Evolutionary conservation across 495 filamentous ascomycete species (phyloP), one percentile per base, ranked within the genome.

Genomic region (Xylaria castorea): DNA sequence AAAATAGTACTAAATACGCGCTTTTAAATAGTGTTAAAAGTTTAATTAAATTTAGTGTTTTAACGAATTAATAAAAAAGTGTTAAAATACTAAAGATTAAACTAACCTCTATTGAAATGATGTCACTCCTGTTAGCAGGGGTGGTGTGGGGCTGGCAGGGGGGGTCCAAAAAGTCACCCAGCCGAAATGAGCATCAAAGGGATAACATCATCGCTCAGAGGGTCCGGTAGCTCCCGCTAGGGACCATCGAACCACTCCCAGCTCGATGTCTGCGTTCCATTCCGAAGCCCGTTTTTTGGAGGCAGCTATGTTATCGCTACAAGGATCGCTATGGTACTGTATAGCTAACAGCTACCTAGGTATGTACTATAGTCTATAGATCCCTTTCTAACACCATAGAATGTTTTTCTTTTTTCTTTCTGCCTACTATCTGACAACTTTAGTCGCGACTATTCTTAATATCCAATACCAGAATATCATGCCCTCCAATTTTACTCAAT

Each of bases 391-490:
- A 34, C 30, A 20, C 2, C 7, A 12, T 14, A 12, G 9, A 53
- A 1, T 51, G 51, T 22, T 18, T 16, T 16, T 70, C 22, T 36
- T 20, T 36, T 36, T 20, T 44, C 11, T 57, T 48, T 66, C n/a
- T 30, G 34, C 18, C 25, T 20, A 46, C 14, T 14, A 68, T 30
- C 16, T 25, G 14, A 9, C 30, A 18, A 27, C 27, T 57, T 73
- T 30, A 78, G 68, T 75, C 77, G 51, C 94, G 87, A 38, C 94
- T 94, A 81, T 99, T 99, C 73, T 91, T 91, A 77, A 99, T 94
- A 76, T 92, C 89, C 75, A 94, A 80, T 22, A 97, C 93, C 75
- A 99, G 78, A 66, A 99, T 95, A 82, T 99, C 96, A 40, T 87
- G 88, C 3, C 96, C 96, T 18, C 96, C 96, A 64, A 92, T 85